Conservation (phyloP, 768 basidiomycete species). For the Collybia sordida region DNA sequence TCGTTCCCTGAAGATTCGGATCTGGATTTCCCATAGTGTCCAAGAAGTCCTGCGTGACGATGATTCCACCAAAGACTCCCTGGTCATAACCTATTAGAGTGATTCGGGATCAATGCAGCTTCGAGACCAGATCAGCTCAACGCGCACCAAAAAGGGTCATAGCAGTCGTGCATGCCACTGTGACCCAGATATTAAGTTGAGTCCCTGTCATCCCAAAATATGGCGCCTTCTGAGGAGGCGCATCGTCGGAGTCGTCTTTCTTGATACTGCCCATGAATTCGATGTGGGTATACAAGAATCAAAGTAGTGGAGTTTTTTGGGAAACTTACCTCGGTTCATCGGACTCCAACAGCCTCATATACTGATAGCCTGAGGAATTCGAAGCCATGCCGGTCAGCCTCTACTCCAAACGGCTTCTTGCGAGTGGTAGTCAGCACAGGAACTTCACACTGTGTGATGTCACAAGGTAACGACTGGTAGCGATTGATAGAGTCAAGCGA, state of each 20-base stretch:
- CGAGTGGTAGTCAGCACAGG: background rate
- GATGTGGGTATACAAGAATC: too few species aligned
- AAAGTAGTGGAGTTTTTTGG: background rate
- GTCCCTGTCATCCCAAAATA: constrained; percentile 46
- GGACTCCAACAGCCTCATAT: constrained; percentile 15
- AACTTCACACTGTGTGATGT: background rate
- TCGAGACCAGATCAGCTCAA: too few species aligned
- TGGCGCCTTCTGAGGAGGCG: constrained; percentile 18
- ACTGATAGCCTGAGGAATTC: constrained; percentile 12
- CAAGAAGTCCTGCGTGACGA: constrained; percentile 46
- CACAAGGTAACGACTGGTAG: background rate
- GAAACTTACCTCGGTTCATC: constrained; percentile 9
- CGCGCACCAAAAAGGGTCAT: constrained; percentile 49
- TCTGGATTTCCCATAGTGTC: constrained; percentile 47
- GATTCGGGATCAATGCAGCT: too few species aligned
- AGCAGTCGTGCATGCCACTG: constrained; percentile 49
- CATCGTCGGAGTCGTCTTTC: background rate
- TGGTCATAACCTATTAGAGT: constrained; percentile 43
- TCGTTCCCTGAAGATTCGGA: constrained; percentile 44
- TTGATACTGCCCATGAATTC: constrained; percentile 7
- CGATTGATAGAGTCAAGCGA: too few species aligned
- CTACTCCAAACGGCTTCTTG: background rate
- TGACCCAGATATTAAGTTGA: constrained; percentile 44
- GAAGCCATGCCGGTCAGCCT: constrained; percentile 11
- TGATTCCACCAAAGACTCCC: constrained; percentile 53